Base-by-base conservation (phyloP, 148 eudicot species). In the Tetragonia tetragonoides region DNA sequence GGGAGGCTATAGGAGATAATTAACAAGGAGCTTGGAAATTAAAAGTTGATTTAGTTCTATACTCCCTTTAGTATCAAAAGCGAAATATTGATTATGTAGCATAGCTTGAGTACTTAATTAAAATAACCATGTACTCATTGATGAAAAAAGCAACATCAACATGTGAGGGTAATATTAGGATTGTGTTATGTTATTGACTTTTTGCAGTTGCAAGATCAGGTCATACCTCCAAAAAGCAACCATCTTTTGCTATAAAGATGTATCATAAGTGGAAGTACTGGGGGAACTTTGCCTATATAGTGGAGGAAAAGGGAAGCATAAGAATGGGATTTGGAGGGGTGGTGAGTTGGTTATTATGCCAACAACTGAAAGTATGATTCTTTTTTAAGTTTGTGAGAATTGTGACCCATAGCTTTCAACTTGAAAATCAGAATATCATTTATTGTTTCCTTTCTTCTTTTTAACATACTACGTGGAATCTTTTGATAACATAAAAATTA, bases 321-420 rank as follows among this genome's bases (percentile, higher is more conserved):
- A 75, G 12, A 1, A 4, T 74, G 38, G 39, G 67, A 42, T 23
- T 75, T 63, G 17, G 72, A 24, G 64, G 11, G 60, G 49, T 66
- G 28, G 14, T 66, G 62, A 66, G 64, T 76, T 76, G 64, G 42
- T 76, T n/a, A 76, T 37, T 65, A 40, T 37, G 61, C 74, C 61
- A 71, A 71, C 41, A 37, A 20, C 44, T 49, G 34, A 38, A 51
- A 75, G n/a, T 37, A 20, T 63, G 1, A 49, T 28, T 44, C 23
- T 40, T 42, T 66, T 67, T 15, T 66, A 65, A 34, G 78, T 54
- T 57, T 28, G 34, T 28, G 34, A 28, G 34, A 28, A 28, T 28
- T 72, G 49, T 72, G 65, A 56, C 37, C 75, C 11, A 70, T 49
- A 70, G 39, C 59, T 70, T 70, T 70, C 74, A 49, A 3, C n/a